Evolutionary conservation across 352 stramenopile species (phyloP).

Genomic region (Aphanomyces astaci): DNA sequence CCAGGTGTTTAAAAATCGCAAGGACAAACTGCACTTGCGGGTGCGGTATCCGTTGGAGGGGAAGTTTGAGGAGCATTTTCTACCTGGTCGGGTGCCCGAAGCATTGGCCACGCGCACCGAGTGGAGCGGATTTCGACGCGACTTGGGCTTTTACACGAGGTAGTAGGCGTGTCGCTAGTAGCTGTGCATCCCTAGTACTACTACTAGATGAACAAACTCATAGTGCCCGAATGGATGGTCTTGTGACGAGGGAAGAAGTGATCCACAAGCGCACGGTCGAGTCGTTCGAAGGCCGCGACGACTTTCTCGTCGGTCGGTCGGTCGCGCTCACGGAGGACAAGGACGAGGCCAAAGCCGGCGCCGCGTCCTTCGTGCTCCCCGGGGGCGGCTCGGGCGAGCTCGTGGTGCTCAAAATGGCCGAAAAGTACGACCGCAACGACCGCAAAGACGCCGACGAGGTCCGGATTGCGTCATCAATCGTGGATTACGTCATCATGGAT

Average conservation of each 20-base stretch:
- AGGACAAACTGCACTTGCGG: constrained; percentile 81
- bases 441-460: constrained; percentile 40
- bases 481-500: no score
- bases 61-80: constrained; percentile 82
- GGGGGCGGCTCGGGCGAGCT: constrained; percentile 63
- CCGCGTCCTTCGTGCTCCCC: constrained; percentile 66
- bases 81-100: constrained; percentile 54
- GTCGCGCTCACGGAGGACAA: constrained; percentile 72
- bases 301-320: constrained; percentile 77
- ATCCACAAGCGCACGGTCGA: constrained; percentile 86
- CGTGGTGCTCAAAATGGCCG: constrained; percentile 89
- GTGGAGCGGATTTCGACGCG: constrained; percentile 76
- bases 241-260: constrained; percentile 76
- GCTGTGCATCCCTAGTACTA: no score
- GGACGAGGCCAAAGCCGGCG: constrained; percentile 61
- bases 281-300: constrained; percentile 76
- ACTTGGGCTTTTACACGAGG: constrained; percentile 86
- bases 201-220: no score
- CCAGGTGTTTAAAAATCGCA: constrained; percentile 82
- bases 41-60: constrained; percentile 72
- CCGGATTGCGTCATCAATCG: no score
- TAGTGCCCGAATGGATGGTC: constrained; percentile 82
- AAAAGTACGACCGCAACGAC: constrained; percentile 81
- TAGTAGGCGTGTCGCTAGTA: no score
- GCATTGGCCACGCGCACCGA: constrained; percentile 75